Conservation (phyloP, 2,329 filamentous ascomycete species). For the Teratosphaeriaceae sp. region DNA sequence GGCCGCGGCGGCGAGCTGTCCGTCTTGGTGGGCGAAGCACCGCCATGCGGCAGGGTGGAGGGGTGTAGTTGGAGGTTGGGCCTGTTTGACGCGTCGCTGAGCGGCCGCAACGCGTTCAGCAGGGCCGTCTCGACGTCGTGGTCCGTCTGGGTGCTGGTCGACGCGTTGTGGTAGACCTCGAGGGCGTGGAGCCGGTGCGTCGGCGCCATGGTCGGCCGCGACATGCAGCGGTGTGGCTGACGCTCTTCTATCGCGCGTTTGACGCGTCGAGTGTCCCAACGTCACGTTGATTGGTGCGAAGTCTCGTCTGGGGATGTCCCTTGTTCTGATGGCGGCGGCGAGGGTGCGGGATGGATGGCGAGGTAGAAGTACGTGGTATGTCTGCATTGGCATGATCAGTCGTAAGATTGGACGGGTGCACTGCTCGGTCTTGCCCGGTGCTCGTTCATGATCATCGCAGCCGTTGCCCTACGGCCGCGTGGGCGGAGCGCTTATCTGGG, state of each 20-base stretch:
- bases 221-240: not conserved
- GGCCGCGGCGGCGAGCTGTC: conserved; percentile 54
- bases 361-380: not conserved
- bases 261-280: conserved; percentile 5
- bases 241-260: not conserved
- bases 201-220: conserved; percentile 26
- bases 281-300: no score
- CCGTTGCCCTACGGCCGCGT: no score
- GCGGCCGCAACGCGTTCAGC: conserved; percentile 38
- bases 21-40: conserved; percentile 64
- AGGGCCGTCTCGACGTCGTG: conserved; percentile 48
- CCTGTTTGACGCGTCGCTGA: conserved; percentile 44
- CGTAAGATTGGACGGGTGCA: no score
- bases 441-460: not conserved
- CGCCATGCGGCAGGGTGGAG: conserved; percentile 44
- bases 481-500: not conserved
- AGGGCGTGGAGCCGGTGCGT: conserved; percentile 50
- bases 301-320: no score
- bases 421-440: no score
- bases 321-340: no score
- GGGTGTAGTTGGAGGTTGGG: conserved; percentile 64
- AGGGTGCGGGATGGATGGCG: no score
- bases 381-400: no score
- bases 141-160: conserved; percentile 30
- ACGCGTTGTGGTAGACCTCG: conserved; percentile 48